These are phyloP conservation scores for Artemisia tridentata DNA, from an alignment of 129 eudicot genomes.

Conservation along the genomic window DNA sequence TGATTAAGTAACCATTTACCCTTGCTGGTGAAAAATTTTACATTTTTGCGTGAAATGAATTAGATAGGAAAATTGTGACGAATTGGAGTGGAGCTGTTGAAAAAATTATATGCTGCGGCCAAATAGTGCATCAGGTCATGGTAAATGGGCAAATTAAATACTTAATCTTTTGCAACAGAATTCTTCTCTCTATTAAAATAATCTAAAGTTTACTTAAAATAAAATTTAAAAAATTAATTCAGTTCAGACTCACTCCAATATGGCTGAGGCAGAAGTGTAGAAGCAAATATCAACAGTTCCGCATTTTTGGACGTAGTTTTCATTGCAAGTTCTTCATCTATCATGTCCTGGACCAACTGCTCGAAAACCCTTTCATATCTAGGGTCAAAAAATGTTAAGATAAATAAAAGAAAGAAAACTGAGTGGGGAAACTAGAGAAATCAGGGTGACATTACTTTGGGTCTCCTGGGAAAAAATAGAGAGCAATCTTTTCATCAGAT, in stretches of 20 bases:
- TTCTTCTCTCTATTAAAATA: not conserved
- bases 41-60: not conserved
- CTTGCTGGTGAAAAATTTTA: not conserved
- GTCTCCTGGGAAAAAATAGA: slow-evolving; percentile 54
- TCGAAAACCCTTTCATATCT: slow-evolving; percentile 48
- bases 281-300: slow-evolving; percentile 67
- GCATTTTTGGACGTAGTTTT: slow-evolving; percentile 46
- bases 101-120: not conserved
- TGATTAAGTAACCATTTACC: slow-evolving; percentile 8
- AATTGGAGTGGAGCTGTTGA: no score
- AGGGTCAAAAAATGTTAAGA: slow-evolving; percentile 15
- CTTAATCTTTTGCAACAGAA: not conserved
- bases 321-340: slow-evolving; percentile 57
- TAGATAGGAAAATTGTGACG: no score
- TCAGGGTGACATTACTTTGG: slow-evolving; percentile 35
- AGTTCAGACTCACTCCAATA: slow-evolving; percentile 49
- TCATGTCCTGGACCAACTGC: slow-evolving; percentile 54
- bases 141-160: not conserved
- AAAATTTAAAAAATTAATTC: not conserved
- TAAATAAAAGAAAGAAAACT: not conserved
- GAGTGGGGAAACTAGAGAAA: slow-evolving; percentile 4
- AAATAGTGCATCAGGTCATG: slow-evolving; percentile 7
- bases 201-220: not conserved
- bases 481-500: slow-evolving; percentile 45
- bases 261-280: slow-evolving; percentile 42